phyloP scores from a whole-genome alignment of 1,139 yeast genomes.

The Taphrina populina region DNA sequence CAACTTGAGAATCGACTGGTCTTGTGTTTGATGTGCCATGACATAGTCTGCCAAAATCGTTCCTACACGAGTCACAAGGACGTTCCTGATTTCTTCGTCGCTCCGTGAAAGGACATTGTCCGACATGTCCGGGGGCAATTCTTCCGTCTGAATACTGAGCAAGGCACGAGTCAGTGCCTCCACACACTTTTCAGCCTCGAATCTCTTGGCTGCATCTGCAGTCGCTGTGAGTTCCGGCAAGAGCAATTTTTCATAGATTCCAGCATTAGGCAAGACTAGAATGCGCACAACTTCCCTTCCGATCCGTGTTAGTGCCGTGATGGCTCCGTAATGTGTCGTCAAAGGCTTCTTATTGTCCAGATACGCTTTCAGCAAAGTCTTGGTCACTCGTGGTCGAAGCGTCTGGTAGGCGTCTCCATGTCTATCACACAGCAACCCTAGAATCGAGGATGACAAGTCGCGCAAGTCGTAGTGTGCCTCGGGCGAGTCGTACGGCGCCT shows the following conservation, averaged over 20 bases:
- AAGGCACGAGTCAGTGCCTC: constrained; percentile 31
- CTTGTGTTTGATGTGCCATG: constrained; percentile 11
- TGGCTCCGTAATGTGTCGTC: constrained; percentile 91
- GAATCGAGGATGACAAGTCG: constrained; percentile 80
- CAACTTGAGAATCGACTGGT: constrained; percentile 14
- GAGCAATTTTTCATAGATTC: constrained; percentile 71
- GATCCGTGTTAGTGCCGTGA: constrained; percentile 75
- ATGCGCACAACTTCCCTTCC: constrained; percentile 89
- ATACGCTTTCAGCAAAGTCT: constrained; percentile 87
- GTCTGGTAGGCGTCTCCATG: constrained; percentile 89
- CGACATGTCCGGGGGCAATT: not conserved
- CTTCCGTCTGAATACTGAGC: constrained; percentile 7
- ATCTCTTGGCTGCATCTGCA: constrained; percentile 35
- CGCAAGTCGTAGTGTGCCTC: constrained; percentile 54
- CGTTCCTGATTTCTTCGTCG: constrained; percentile 13
- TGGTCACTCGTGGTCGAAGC: constrained; percentile 86
- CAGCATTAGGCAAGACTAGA: constrained; percentile 76
- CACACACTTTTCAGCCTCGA: constrained; percentile 35
- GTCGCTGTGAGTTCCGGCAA: constrained; percentile 38
- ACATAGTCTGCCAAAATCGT: constrained; percentile 20
- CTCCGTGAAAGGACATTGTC: constrained; percentile 15
- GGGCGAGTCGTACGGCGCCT: constrained; percentile 41
- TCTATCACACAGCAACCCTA: constrained; percentile 70
- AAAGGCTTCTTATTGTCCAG: constrained; percentile 74
- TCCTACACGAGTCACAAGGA: constrained; percentile 19